Percentiles rank a stretch among this genome's conserved stretches.
These are phyloP conservation scores for Ogataea hybrid DNA, from an alignment of 1,139 yeast genomes.

Conservation along the genomic window DNA sequence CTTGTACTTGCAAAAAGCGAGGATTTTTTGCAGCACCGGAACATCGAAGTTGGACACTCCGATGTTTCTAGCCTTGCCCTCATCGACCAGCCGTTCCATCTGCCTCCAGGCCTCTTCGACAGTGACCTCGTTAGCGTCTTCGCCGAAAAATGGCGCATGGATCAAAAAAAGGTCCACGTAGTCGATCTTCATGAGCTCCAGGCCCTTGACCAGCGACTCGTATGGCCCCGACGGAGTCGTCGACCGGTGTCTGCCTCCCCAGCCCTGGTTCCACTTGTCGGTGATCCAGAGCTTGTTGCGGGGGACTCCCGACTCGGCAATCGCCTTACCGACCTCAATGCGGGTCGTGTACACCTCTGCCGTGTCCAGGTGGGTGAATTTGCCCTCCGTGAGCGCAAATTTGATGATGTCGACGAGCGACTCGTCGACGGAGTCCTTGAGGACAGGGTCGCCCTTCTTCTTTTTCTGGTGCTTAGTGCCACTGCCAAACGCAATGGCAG, in stretches of 20 bases:
- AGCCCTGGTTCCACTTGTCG: conserved; percentile 47
- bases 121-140: conserved; percentile 37
- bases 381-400: conserved; percentile 40
- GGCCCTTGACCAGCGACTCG: conserved; percentile 36
- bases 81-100: conserved; percentile 34
- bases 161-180: conserved; percentile 51
- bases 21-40: conserved; percentile 37
- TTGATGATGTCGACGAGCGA: conserved; percentile 41
- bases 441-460: conserved; percentile 35
- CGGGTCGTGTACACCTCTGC: conserved; percentile 63
- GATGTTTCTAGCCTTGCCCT: conserved; percentile 36
- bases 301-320: conserved; percentile 40
- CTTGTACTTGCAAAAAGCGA: conserved; percentile 42
- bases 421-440: conserved; percentile 30
- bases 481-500: conserved; percentile 44
- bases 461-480: conserved; percentile 63
- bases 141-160: conserved; percentile 41
- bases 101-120: conserved; percentile 36
- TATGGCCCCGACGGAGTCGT: conserved; percentile 29
- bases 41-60: conserved; percentile 52
- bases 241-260: conserved; percentile 28
- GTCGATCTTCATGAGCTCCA: conserved; percentile 37
- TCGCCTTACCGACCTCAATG: conserved; percentile 52
- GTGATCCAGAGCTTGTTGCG: conserved; percentile 56
- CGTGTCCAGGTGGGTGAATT: conserved; percentile 53